Base-by-base conservation (phyloP, 129 eudicot genomes). In the Erigeron canadensis region DNA sequence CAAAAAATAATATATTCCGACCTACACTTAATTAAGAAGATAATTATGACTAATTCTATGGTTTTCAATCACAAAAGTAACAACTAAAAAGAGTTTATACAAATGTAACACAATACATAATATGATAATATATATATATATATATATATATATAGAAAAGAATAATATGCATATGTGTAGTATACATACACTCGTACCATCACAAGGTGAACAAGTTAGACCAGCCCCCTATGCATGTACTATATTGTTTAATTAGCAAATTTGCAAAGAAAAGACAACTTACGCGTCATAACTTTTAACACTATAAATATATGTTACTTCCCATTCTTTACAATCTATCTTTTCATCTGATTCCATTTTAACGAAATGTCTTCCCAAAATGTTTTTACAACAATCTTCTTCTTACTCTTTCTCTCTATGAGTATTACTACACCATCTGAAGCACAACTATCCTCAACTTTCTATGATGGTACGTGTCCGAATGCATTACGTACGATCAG, bases 381-480 rank as follows among this genome's bases (percentile, higher is more conserved):
- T 77, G 45, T 28, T 34, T 50, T 4, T 70, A 18, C 58, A 70
- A 5, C 77, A 7, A 18, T 28, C 59, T 40, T 77, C 12, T 53
- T 71, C 81, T 54, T 77, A 10, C 40, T 77, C 16, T 23, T 70
- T 53, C 43, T 77, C 40, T 63, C 13, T 3, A 11, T 77, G 54
- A 43, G 59, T 8, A 63, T 48, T 63, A 71, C 51, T 21, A 77
- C 48, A 71, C 72, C 65, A 38, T 63, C 41, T 39, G 28, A 70
- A 28, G 81, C 81, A 42, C 81, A 71, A 12, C 43, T 77, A 19
- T 71, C 81, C 17, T 4, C 81, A 12, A 77, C 72, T 10, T 77
- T 77, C 67, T 77, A 77, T 1, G 76, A 77, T 4, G 17, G 10
- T 77, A 63, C 77, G 7, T 77, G 81, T 63, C 77, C 77, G 4